These are phyloP conservation scores for Eucalyptus pauciflora DNA, from an alignment of 345 rosid species.

Conservation along the genomic window DNA sequence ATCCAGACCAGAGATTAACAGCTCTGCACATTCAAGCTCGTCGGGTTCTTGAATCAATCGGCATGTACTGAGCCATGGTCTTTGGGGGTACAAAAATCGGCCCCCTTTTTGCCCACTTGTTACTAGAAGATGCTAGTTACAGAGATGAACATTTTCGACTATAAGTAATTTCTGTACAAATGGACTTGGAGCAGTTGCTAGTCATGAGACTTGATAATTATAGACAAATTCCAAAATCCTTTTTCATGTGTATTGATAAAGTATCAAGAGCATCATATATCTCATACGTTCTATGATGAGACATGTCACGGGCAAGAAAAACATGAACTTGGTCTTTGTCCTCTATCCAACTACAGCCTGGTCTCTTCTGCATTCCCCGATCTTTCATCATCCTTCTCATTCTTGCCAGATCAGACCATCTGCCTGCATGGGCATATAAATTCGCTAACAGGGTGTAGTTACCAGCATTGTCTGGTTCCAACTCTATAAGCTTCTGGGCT, in stretches of 20 bases:
- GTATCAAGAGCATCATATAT: constrained; percentile 28
- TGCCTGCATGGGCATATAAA: constrained; percentile 40
- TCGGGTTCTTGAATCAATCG: constrained; percentile 85
- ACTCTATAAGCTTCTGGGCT: constrained; percentile 21
- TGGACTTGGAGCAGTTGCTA: neutral
- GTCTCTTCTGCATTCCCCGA: constrained; percentile 28
- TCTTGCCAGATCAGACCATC: constrained; percentile 29
- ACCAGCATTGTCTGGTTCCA: constrained; percentile 34
- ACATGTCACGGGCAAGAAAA: constrained; percentile 34
- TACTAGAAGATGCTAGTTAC: neutral
- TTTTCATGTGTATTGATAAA: constrained; percentile 29
- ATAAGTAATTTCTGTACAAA: neutral
- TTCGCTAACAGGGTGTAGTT: constrained; percentile 36
- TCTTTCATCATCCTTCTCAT: constrained; percentile 22
- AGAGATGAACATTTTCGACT: neutral
- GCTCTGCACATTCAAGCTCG: constrained; percentile 90
- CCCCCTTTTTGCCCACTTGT: neutral
- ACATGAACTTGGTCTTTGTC: constrained; percentile 19
- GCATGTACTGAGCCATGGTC: constrained; percentile 30
- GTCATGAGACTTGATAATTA: neutral
- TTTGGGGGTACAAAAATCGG: neutral
- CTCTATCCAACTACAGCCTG: constrained; percentile 51
- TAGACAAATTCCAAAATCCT: neutral
- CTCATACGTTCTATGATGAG: constrained; percentile 25
- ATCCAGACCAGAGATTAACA: constrained; percentile 75